These are phyloP conservation scores for Gossypium anomalum DNA, from an alignment of 345 rosid genomes.

Conservation along the genomic window DNA sequence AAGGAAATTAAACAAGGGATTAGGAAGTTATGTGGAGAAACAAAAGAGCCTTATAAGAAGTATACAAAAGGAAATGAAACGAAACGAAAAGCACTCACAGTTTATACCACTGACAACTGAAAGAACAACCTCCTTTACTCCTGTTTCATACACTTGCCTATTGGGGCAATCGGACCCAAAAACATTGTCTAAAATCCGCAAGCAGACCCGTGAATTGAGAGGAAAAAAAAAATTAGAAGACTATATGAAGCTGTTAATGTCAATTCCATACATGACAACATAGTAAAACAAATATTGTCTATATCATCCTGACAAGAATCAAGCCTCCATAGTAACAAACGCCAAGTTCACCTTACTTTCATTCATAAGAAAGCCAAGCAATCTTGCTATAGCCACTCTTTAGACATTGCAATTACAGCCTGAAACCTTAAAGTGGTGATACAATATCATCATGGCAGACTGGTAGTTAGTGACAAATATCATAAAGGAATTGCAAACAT, in stretches of 20 bases:
- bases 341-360: neutral
- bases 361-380: neutral
- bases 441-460: neutral
- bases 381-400: neutral
- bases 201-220: neutral
- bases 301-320: neutral
- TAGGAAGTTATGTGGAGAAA: neutral
- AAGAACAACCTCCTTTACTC: neutral
- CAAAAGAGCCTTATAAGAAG: neutral
- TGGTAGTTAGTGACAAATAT: neutral
- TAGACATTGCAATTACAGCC: neutral
- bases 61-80: neutral
- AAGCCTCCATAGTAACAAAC: neutral
- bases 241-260: neutral
- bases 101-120: conserved; percentile 9
- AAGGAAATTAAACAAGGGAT: neutral
- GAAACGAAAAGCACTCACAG: neutral
- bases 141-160: conserved; percentile 5
- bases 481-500: too few relatives aligned
- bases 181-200: neutral
- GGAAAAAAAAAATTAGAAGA: neutral
- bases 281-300: neutral
- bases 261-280: neutral
- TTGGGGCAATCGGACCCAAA: conserved; percentile 1
- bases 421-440: neutral